These are phyloP conservation scores for Leccinellum rugosiceps DNA, from an alignment of 768 basidiomycete genomes.

Conservation along the genomic window DNA sequence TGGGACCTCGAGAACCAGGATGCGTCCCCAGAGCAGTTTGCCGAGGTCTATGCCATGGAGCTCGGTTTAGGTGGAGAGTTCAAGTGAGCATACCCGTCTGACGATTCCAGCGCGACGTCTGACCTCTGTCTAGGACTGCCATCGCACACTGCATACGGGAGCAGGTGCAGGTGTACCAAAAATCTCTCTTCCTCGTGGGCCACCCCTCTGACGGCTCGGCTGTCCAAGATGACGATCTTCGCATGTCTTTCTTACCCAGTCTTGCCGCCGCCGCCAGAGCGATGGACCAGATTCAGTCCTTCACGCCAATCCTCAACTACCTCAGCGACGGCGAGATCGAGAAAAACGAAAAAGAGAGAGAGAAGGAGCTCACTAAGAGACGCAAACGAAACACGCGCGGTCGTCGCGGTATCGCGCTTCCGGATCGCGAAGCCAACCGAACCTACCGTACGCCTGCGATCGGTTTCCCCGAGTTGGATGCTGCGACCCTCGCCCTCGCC, in stretches of 20 bases:
- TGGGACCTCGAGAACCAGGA: constrained; percentile 87
- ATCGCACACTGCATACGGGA: constrained; percentile 95
- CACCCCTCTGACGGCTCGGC: constrained; percentile 77
- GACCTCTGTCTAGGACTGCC: constrained; percentile 64
- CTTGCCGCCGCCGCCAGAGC: constrained; percentile 68
- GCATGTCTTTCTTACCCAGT: constrained; percentile 84
- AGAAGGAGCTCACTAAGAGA: constrained; percentile 87
- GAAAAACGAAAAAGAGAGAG: constrained; percentile 85
- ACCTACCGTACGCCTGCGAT: constrained; percentile 90
- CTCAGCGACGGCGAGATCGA: constrained; percentile 89
- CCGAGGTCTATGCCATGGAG: constrained; percentile 81
- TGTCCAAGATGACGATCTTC: constrained; percentile 88
- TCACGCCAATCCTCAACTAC: constrained; percentile 86
- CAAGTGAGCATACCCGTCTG: constrained; percentile 49
- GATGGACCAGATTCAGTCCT: constrained; percentile 72
- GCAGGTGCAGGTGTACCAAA: constrained; percentile 88
- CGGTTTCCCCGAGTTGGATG: constrained; percentile 76
- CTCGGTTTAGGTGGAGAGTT: constrained; percentile 92
- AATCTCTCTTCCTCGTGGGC: constrained; percentile 86
- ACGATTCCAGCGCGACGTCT: constrained; percentile 1
- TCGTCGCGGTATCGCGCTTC: constrained; percentile 74
- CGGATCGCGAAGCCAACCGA: constrained; percentile 89
- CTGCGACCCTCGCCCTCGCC: constrained; percentile 64
- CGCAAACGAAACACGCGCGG: constrained; percentile 83
- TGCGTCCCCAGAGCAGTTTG: constrained; percentile 90